Evolutionary conservation across 805 yeast species (phyloP).

Genomic region (Wickerhamia fluorescens): DNA sequence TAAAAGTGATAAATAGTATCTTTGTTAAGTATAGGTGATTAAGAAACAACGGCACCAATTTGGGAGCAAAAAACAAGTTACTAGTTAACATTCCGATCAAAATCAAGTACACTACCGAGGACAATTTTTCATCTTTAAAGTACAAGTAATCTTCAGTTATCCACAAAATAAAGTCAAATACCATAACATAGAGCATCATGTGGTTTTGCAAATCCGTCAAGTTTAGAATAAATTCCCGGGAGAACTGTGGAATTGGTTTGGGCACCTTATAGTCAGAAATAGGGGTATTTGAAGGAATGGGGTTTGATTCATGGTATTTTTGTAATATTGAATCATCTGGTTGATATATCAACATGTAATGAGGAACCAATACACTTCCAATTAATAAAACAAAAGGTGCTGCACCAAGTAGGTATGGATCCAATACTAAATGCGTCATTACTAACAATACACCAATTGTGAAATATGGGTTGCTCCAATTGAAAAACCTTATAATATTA

Average conservation of each 20-base stretch:
- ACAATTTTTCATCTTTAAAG: slow-evolving; percentile 55
- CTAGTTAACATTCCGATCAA: slow-evolving; percentile 16
- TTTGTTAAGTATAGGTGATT: slow-evolving; percentile 8
- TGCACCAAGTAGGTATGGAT: slow-evolving; percentile 49
- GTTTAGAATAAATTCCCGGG: slow-evolving; percentile 71
- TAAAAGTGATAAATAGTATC: slow-evolving; percentile 20
- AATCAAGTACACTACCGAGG: slow-evolving; percentile 45
- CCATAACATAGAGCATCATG: slow-evolving; percentile 55
- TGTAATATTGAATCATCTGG: slow-evolving; percentile 40
- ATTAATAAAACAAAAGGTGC: slow-evolving; percentile 51
- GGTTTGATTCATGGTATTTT: slow-evolving; percentile 17
- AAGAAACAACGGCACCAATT: slow-evolving; percentile 22
- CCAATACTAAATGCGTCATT: slow-evolving; percentile 46
- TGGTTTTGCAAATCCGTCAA: slow-evolving; percentile 80
- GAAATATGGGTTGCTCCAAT: slow-evolving; percentile 58
- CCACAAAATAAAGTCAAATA: slow-evolving; percentile 51
- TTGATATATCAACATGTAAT: slow-evolving; percentile 54
- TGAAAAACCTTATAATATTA: slow-evolving; percentile 43
- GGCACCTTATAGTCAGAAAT: slow-evolving; percentile 45
- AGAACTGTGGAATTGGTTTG: slow-evolving; percentile 70
- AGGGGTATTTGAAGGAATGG: slow-evolving; percentile 42
- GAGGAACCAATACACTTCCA: slow-evolving; percentile 58
- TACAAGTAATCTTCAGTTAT: slow-evolving; percentile 51
- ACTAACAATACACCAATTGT: slow-evolving; percentile 53
- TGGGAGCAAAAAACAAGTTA: slow-evolving; percentile 15